These are phyloP conservation scores for Lasiosphaeris hirsuta DNA, from an alignment of 495 filamentous ascomycete genomes.

Conservation along the genomic window DNA sequence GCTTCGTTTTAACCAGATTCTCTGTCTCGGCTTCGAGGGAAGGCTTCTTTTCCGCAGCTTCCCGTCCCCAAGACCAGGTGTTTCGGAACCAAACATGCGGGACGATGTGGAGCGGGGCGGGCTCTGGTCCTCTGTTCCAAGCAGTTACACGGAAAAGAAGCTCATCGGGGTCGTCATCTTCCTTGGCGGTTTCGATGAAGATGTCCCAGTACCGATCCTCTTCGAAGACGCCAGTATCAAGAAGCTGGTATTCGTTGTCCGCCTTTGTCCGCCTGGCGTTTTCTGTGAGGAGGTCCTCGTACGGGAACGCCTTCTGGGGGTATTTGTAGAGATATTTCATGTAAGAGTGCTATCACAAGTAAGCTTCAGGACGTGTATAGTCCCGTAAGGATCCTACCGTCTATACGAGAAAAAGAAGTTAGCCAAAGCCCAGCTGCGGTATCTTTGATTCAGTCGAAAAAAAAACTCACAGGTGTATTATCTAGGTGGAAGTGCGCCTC, in stretches of 20 bases:
- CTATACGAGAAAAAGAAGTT: slow-evolving; percentile 25
- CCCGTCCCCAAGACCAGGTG: slow-evolving; percentile 89
- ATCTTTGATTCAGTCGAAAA: background rate
- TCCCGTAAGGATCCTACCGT: slow-evolving; percentile 36
- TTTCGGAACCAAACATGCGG: slow-evolving; percentile 97
- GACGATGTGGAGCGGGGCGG: slow-evolving; percentile 86
- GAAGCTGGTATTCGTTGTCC: slow-evolving; percentile 85
- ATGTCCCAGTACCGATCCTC: slow-evolving; percentile 96
- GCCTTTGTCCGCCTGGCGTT: slow-evolving; percentile 70
- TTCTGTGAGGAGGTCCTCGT: slow-evolving; percentile 78
- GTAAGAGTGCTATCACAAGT: slow-evolving; percentile 74
- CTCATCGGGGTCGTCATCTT: slow-evolving; percentile 82
- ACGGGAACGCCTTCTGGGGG: slow-evolving; percentile 86
- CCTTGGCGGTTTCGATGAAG: slow-evolving; percentile 94
- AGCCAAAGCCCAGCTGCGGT: slow-evolving; percentile 10
- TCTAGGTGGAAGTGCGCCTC: slow-evolving; percentile 95
- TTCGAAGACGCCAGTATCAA: slow-evolving; percentile 89
- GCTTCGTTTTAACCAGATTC: slow-evolving; percentile 67
- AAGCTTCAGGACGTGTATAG: slow-evolving; percentile 4
- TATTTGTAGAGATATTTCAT: slow-evolving; percentile 99
- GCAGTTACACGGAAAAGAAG: slow-evolving; percentile 91
- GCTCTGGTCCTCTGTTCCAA: slow-evolving; percentile 90
- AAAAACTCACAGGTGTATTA: slow-evolving; percentile 67
- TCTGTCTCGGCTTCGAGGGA: slow-evolving; percentile 61
- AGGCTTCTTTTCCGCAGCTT: slow-evolving; percentile 69